These are phyloP conservation scores for Apophysomyces ossiformis DNA, from an alignment of 371 early-diverging fungal genomes.

Conservation along the genomic window DNA sequence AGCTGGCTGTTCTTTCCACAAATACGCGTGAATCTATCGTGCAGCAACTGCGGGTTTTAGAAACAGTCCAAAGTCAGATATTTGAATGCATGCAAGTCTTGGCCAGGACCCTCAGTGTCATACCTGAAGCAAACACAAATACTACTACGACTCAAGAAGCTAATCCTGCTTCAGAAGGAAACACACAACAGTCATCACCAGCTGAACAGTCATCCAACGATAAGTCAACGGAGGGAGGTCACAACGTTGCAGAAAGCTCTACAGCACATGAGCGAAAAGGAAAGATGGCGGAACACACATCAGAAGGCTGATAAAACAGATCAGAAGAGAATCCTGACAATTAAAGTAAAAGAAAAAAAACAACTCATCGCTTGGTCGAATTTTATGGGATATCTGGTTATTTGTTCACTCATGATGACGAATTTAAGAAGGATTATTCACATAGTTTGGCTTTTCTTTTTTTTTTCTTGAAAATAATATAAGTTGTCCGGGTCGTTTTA, in stretches of 20 bases:
- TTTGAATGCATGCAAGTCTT: constrained; percentile 63
- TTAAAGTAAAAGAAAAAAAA: background rate
- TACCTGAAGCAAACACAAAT: constrained; percentile 34
- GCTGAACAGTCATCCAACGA: background rate
- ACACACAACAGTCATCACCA: background rate
- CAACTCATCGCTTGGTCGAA: too few relatives aligned
- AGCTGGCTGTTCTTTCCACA: constrained; percentile 59
- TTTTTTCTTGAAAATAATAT: background rate
- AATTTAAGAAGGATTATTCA: background rate
- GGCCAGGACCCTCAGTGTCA: constrained; percentile 54
- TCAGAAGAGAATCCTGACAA: background rate
- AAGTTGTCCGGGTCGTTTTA: background rate
- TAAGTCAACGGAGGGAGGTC: background rate
- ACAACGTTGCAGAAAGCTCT: background rate
- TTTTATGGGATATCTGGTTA: background rate
- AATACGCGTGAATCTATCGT: constrained; percentile 62
- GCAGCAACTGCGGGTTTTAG: constrained; percentile 60
- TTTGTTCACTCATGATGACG: background rate
- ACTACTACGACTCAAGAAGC: background rate
- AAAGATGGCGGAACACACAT: constrained; percentile 12
- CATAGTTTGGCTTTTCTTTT: background rate
- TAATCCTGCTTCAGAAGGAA: background rate
- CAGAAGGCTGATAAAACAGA: background rate
- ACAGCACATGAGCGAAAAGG: constrained; percentile 12
- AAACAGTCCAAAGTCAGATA: constrained; percentile 67